These are phyloP conservation scores for Capillidium rhysosporum DNA, from an alignment of 371 early-diverging fungal genomes.

Conservation along the genomic window DNA sequence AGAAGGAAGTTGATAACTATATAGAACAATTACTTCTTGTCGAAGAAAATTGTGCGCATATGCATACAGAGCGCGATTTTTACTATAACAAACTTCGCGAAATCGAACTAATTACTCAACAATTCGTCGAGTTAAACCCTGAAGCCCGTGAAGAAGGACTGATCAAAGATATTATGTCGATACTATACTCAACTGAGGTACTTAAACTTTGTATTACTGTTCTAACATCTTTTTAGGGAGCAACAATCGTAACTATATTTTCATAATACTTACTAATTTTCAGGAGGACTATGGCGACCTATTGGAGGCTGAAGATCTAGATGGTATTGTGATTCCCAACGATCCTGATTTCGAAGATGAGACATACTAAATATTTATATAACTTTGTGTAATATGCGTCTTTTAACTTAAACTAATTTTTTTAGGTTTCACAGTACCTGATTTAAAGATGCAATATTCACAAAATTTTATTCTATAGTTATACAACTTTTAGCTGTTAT, in stretches of 20 bases:
- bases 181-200: slow-evolving; percentile 77
- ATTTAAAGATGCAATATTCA: too few relatives aligned
- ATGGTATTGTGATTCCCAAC: neutral
- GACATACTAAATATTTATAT: neutral
- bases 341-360: neutral
- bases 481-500: too few relatives aligned
- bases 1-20: slow-evolving; percentile 27
- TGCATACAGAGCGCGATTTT: slow-evolving; percentile 90
- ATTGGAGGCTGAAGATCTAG: slow-evolving; percentile 17
- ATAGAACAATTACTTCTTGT: slow-evolving; percentile 33
- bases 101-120: slow-evolving; percentile 77
- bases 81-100: slow-evolving; percentile 83
- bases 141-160: slow-evolving; percentile 11
- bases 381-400: too few relatives aligned
- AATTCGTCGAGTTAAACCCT: slow-evolving; percentile 26
- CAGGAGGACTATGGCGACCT: slow-evolving; percentile 24
- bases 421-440: too few relatives aligned
- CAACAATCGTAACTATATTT: too few relatives aligned
- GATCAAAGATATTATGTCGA: slow-evolving; percentile 52
- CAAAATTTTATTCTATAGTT: too few relatives aligned
- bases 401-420: too few relatives aligned
- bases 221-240: neutral
- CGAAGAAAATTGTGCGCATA: slow-evolving; percentile 57
- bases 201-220: neutral
- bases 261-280: neutral